phyloP scores from a whole-genome alignment of 2,329 filamentous ascomycete genomes.

The Apiospora saccharicola region DNA sequence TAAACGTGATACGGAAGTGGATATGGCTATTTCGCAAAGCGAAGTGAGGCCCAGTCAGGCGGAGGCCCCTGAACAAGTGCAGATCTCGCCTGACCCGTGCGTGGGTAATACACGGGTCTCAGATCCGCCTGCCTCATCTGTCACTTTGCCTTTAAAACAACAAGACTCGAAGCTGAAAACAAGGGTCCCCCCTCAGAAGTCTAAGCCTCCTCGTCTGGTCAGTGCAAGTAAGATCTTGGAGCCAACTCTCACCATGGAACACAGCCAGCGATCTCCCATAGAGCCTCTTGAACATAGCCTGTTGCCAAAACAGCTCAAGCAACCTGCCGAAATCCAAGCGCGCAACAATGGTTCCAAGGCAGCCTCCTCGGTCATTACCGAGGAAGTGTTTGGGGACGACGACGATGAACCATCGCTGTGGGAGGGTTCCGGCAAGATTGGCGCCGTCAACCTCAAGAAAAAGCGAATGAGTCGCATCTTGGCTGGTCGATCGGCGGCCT shows the following conservation, averaged over 20 bases:
- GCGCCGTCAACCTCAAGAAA: slow-evolving; percentile 37
- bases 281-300: background rate
- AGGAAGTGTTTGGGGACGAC: slow-evolving; percentile 25
- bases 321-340: background rate
- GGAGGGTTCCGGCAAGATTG: slow-evolving; percentile 40
- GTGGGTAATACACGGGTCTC: background rate
- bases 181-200: background rate
- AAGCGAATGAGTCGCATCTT: slow-evolving; percentile 41
- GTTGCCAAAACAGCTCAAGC: background rate
- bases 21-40: slow-evolving; percentile 10
- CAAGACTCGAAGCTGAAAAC: slow-evolving; percentile 8
- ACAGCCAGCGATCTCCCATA: background rate
- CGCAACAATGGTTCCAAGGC: background rate
- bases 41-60: slow-evolving; percentile 14
- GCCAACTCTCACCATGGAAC: slow-evolving; percentile 7
- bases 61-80: slow-evolving; percentile 13
- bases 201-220: slow-evolving; percentile 16
- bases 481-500: slow-evolving; percentile 46
- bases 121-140: background rate
- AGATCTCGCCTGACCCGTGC: slow-evolving; percentile 18
- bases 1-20: slow-evolving; percentile 16
- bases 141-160: background rate
- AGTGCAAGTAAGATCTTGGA: background rate
- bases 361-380: background rate
- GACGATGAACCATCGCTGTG: slow-evolving; percentile 36